Evolutionary conservation across 495 filamentous ascomycete species (phyloP).

Genomic region (Xylaria sp.): DNA sequence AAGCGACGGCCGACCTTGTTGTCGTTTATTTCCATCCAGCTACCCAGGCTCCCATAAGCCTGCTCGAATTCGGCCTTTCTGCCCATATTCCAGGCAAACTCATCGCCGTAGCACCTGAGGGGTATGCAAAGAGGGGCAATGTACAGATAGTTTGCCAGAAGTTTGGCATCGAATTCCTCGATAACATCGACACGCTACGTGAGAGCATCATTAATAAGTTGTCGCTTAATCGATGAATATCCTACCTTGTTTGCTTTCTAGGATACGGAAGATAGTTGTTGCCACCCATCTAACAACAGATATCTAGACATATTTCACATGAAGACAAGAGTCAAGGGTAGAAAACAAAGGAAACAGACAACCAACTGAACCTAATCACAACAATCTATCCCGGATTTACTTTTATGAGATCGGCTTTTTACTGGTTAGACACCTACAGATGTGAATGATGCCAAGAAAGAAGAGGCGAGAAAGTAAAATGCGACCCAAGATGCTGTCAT

Average conservation of each 20-base stretch:
- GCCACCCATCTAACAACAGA: too few relatives aligned
- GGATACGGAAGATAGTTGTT: neutral
- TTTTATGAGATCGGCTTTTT: neutral
- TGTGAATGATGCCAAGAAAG: neutral
- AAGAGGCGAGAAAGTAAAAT: neutral
- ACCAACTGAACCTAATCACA: neutral
- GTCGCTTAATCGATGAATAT: constrained; percentile 3
- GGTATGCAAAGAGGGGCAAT: constrained; percentile 64
- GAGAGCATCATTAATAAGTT: constrained; percentile 37
- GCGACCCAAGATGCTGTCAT: neutral
- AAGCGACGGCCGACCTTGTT: constrained; percentile 59
- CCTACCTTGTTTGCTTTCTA: neutral
- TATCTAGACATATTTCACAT: neutral
- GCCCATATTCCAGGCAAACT: constrained; percentile 50
- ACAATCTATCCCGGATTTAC: neutral
- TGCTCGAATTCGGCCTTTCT: constrained; percentile 62
- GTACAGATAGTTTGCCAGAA: constrained; percentile 60
- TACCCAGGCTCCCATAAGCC: constrained; percentile 54
- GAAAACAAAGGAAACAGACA: neutral
- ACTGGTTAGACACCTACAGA: neutral
- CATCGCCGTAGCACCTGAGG: constrained; percentile 58
- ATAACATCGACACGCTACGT: constrained; percentile 42
- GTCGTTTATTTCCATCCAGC: constrained; percentile 61
- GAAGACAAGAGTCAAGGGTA: neutral
- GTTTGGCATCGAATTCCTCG: constrained; percentile 47